Base-by-base conservation (phyloP, 805 yeast species). In the Ogataea dorogensis region DNA sequence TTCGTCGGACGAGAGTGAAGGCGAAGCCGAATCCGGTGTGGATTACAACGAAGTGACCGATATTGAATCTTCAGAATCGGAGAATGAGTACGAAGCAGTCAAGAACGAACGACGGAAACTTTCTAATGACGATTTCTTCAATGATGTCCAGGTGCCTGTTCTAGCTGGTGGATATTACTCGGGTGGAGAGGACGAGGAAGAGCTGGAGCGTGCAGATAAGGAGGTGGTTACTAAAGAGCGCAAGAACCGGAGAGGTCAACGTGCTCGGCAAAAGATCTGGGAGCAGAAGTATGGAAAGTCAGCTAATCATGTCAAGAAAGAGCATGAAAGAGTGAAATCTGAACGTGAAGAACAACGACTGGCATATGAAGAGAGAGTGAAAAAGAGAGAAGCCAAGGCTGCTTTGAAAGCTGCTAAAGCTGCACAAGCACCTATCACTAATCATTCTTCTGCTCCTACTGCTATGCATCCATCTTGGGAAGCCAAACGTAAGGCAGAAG, bases 241-340 rank as follows among this genome's bases (percentile, higher is more conserved):
- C 45, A 87, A 88, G 51, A 93, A 93, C 60, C 73, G 98, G 64
- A 78, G 97, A 60, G 98, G 98, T 17, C 98, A 93, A 66, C 73
- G 98, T 42, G 98, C 97, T 1, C 79, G 98, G 65, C 93, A 91
- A 59, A 83, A 85, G 68, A 87, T 93, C 34, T 93, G 98, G 98
- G 98, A 88, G 56, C 67, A 75, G 63, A 91, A 93, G 59, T 93
- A 70, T 56, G 98, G 98, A 17, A 59, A 60, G 13, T 65, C 69
- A 17, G 98, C 98, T n/a, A 80, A 77, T 38, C 98, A 93, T 59
- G 73, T 89, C 16, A 69, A 75, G 53, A 73, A 79, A 47, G 85
- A 85, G 50, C 62, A 68, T n/a, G 77, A 71, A 31, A 70, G 79
- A 26, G 59, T 65, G 18, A 64, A 61, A 28, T 71, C 71, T 28